Base-by-base conservation (phyloP, 2,329 filamentous ascomycete genomes). In the Fusarium euwallaceae region DNA sequence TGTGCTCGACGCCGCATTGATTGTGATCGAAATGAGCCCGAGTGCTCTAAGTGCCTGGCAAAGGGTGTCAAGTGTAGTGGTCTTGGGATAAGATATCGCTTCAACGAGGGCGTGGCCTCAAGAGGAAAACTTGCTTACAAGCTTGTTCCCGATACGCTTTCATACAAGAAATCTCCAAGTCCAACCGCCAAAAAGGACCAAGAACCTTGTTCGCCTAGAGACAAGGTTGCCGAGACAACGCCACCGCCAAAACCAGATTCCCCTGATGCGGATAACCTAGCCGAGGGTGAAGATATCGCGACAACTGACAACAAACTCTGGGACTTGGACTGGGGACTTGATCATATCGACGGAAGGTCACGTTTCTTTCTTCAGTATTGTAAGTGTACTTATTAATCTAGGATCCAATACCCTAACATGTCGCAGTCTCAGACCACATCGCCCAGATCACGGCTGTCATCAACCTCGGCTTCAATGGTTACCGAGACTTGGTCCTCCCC, bases 351-450 rank as follows among this genome's bases (percentile, higher is more conserved):
- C 12, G 64, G 64, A 6, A 53, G 43, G 34, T 67, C 64, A 3
- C 48, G 67, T 8, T 70, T 56, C 27, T 67, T 41, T 55, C 67
- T 70, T 16, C 64, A 70, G 20, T 67, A 70, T 24, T 70, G 67
- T 70, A 43, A 14, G 51, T 24, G 4, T 4, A 7, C 7, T 16
- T 37, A 1, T 4, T 6, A 7, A 14, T 22, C 6, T 16, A 7
- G 1, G 7, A 22, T 2, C 11, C 41, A 6, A 4, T 7, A 12
- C 5, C 11, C 41, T 45, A 24, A 45, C 2, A 14, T 45, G 1
- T 16, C 20, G 3, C 43, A 70, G 67, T 70, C 60, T 70, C 67
- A 0, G 59, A 67, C 7, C 41, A 67, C n/a, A 41, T 70, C 6
- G 67, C 67, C 29, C 67, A 59, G 6, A 62, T 63, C 32, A 67